A percentile compares a stretch with the other conserved stretches of the same genome.
These are phyloP conservation scores for Yamadazyma membranifaciens DNA, from an alignment of 1,139 yeast species.

Conservation along the genomic window DNA sequence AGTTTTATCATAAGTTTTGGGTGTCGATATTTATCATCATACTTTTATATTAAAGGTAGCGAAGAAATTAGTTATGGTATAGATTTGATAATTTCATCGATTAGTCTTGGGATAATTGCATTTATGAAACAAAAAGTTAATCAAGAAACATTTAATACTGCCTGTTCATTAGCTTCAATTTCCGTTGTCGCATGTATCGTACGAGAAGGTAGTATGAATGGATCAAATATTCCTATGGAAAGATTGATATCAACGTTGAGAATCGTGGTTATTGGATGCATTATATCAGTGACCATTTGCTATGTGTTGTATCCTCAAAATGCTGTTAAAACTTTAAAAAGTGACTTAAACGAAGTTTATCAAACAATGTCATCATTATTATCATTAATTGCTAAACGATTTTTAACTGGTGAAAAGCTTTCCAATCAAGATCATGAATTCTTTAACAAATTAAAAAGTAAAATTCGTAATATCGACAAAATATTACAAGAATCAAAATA, in stretches of 20 bases:
- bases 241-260: conserved; percentile 55
- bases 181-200: conserved; percentile 69
- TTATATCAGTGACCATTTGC: conserved; percentile 58
- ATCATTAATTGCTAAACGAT: conserved; percentile 49
- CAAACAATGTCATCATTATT: conserved; percentile 53
- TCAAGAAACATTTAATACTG: conserved; percentile 73
- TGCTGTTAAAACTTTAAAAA: conserved; percentile 49
- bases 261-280: conserved; percentile 64
- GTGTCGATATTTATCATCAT: conserved; percentile 54
- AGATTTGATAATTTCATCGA: conserved; percentile 54
- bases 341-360: conserved; percentile 51
- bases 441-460: conserved; percentile 37
- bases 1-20: conserved; percentile 55
- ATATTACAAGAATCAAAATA: conserved; percentile 59
- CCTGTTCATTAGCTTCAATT: conserved; percentile 76
- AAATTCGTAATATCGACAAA: conserved; percentile 39
- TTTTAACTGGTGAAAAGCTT: conserved; percentile 51
- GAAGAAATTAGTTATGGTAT: conserved; percentile 54
- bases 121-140: conserved; percentile 67
- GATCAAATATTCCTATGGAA: conserved; percentile 56
- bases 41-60: conserved; percentile 44
- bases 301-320: conserved; percentile 63
- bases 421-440: conserved; percentile 36
- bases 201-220: conserved; percentile 72
- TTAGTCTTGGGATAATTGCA: conserved; percentile 64